These are phyloP conservation scores for Spinacia oleracea DNA, from an alignment of 179 eudicot species.

Conservation along the genomic window DNA sequence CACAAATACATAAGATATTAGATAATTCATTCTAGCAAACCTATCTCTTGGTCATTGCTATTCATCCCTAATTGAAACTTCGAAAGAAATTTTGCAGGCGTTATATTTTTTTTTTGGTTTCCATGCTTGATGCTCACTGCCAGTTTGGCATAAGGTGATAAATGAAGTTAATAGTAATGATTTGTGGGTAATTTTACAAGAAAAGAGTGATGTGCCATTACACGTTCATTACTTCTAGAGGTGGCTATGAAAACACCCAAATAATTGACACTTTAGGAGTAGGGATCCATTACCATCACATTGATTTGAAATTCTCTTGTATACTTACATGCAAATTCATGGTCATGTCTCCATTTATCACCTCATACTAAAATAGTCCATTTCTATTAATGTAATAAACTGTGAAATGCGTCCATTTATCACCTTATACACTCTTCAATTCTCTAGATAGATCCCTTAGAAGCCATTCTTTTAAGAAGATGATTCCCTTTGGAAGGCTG, in stretches of 20 bases:
- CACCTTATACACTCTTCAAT: too few relatives aligned
- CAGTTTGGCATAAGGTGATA: neutral
- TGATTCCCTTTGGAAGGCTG: too few relatives aligned
- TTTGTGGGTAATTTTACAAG: neutral
- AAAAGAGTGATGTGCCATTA: neutral
- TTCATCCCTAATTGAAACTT: neutral
- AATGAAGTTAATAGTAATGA: neutral
- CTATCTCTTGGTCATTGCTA: constrained; percentile 1
- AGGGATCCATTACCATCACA: neutral
- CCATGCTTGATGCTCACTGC: neutral
- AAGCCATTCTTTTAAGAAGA: too few relatives aligned
- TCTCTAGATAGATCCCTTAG: too few relatives aligned
- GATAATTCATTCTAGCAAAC: neutral
- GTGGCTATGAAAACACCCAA: neutral
- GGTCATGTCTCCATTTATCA: too few relatives aligned
- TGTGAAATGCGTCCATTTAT: too few relatives aligned
- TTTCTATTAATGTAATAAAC: too few relatives aligned
- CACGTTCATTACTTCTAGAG: neutral
- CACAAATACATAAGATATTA: neutral
- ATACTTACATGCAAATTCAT: neutral
- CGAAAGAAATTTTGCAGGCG: neutral
- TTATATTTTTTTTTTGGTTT: neutral
- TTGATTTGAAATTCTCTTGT: neutral
- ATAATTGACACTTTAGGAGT: neutral
- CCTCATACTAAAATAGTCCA: too few relatives aligned